These are phyloP conservation scores for Rhazya stricta DNA, from an alignment of 257 asterid species.

Conservation along the genomic window DNA sequence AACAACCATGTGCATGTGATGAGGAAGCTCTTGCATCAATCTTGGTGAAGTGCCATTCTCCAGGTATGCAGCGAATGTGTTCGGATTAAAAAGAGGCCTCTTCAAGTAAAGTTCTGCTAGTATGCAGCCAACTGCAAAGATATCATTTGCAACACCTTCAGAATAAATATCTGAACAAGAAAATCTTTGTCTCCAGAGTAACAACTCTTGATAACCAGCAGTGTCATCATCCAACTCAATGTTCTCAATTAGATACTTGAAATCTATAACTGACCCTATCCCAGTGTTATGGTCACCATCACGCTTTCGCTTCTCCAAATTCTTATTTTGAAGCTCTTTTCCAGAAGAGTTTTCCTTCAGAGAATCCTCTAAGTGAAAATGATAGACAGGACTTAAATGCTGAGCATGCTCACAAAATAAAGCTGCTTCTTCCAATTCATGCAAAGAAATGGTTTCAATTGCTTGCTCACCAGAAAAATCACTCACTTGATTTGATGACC, in stretches of 20 bases:
- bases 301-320: conserved; percentile 28
- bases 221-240: conserved; percentile 59
- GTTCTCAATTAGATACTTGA: conserved; percentile 53
- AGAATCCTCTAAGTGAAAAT: conserved; percentile 30
- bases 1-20: conserved; percentile 52
- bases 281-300: conserved; percentile 21
- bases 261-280: conserved; percentile 36
- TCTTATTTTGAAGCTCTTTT: conserved; percentile 31
- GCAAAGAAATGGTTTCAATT: conserved; percentile 37
- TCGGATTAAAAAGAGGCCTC: conserved; percentile 74
- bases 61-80: conserved; percentile 48
- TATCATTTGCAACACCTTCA: conserved; percentile 59
- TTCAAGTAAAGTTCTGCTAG: conserved; percentile 80
- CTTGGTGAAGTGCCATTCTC: conserved; percentile 63
- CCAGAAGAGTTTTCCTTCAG: conserved; percentile 28
- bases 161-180: conserved; percentile 35
- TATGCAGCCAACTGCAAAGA: conserved; percentile 88
- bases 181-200: conserved; percentile 62
- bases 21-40: conserved; percentile 65
- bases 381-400: conserved; percentile 60
- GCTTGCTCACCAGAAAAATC: conserved; percentile 23
- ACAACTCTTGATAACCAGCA: conserved; percentile 78
- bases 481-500: conserved; percentile 21
- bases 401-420: conserved; percentile 68
- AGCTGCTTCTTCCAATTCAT: conserved; percentile 65